Evolutionary conservation across 139 green algal species (phyloP), one percentile per base, ranked within the genome.

Genomic region (Spirogloea muscicola): DNA sequence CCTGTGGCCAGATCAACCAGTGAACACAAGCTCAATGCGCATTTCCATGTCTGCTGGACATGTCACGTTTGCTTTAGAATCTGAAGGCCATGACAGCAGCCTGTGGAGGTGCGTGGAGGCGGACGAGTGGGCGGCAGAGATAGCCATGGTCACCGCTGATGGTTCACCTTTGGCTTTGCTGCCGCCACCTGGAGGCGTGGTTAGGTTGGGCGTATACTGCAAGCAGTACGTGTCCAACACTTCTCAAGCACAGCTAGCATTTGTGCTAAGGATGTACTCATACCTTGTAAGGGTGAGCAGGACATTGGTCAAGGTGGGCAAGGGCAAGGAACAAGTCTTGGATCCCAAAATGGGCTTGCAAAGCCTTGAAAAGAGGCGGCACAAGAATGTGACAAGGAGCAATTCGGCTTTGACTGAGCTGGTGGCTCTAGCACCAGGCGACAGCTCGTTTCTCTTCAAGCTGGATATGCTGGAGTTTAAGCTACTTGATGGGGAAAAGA

Each of bases 221-320:
- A 33, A 52, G 63, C 34, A 79, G 63, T 10, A 64, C 18, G 34
- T 21, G 61, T 72, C 27, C 38, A 80, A 79, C 60, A 79, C 34
- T 5, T 79, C 71, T 18, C 42, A 39, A 3, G 0, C 49, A 18
- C 71, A 79, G 43, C 43, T 79, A 16, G 61, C 77, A 18, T 79
- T 79, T 72, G 65, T 74, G 13, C 71, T 79, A 27, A 34, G 63
- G 27, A 79, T 79, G 71, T 67, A 67, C 3, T 39, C 29, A 21
- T 74, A 74, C 43, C 36, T 74, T 27, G 36, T 31, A 29, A n/a
- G 52, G 0, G 38, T 74, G 4, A 74, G 41, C 43, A 21, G 43
- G 7, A 44, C 65, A 3, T 42, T 74, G 10, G 40, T 74, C 37
- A 74, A 74, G 43, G 65, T 74, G 18, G 52, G 65, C 18, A 68